Evolutionary conservation across 495 filamentous ascomycete species (phyloP).

Genomic region (Baudoinia panamericana): DNA sequence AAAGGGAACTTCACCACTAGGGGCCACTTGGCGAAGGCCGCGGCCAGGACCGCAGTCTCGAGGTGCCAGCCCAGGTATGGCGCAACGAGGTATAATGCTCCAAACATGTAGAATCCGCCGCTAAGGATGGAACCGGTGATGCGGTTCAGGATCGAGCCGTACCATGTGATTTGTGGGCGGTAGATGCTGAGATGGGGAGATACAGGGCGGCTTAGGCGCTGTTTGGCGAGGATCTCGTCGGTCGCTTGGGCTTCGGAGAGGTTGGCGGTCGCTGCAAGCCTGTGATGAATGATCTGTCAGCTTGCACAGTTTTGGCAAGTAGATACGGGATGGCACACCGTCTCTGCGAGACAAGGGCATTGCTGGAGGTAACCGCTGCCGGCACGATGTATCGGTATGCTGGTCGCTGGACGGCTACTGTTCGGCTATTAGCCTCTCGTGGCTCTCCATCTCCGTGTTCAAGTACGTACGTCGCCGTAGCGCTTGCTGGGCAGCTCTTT

Average conservation of each 20-base stretch:
- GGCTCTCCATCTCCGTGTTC: not conserved
- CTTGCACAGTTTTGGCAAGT: slow-evolving; percentile 19
- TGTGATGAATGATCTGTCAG: not conserved
- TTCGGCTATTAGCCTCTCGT: slow-evolving; percentile 22
- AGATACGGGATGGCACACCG: no score
- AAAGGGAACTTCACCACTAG: slow-evolving; percentile 51
- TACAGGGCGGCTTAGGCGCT: slow-evolving; percentile 75
- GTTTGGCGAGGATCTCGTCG: slow-evolving; percentile 60
- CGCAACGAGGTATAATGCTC: slow-evolving; percentile 66
- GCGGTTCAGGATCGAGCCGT: slow-evolving; percentile 58
- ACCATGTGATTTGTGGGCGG: slow-evolving; percentile 77
- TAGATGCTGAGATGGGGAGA: slow-evolving; percentile 86
- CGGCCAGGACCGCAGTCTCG: slow-evolving; percentile 64
- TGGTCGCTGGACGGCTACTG: slow-evolving; percentile 40
- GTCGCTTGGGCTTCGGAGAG: slow-evolving; percentile 49
- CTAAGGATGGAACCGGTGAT: slow-evolving; percentile 64
- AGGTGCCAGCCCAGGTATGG: slow-evolving; percentile 76
- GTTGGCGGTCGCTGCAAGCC: slow-evolving; percentile 35
- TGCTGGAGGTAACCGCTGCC: slow-evolving; percentile 16
- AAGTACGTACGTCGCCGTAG: slow-evolving; percentile 51
- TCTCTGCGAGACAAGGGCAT: slow-evolving; percentile 9
- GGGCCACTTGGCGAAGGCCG: slow-evolving; percentile 62
- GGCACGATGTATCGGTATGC: slow-evolving; percentile 35
- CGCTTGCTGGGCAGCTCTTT: slow-evolving; percentile 52
- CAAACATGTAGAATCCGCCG: slow-evolving; percentile 71